Conservation (phyloP, 2,329 filamentous ascomycete species). For the Neonectria punicea region DNA sequence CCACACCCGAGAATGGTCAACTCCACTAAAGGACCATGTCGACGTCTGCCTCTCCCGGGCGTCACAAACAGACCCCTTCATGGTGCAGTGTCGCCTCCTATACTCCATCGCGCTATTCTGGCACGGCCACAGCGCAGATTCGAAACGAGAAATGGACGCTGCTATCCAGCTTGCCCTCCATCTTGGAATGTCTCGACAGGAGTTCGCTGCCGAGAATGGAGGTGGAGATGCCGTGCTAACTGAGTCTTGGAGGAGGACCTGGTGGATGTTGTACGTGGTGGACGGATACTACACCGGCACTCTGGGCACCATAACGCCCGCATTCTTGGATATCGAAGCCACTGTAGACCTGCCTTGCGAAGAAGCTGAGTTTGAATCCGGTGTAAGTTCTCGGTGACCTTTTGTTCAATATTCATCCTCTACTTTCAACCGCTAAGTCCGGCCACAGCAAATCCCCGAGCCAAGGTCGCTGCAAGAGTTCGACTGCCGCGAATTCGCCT, state of each 20-base stretch:
- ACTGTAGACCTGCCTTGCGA: slow-evolving; percentile 73
- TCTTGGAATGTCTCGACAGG: slow-evolving; percentile 66
- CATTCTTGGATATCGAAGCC: slow-evolving; percentile 53
- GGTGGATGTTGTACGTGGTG: slow-evolving; percentile 75
- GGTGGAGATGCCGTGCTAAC: slow-evolving; percentile 58
- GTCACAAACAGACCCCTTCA: slow-evolving; percentile 37
- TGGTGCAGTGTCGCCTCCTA: slow-evolving; percentile 50
- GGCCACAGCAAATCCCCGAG: slow-evolving; percentile 18
- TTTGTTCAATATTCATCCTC: accelerated
- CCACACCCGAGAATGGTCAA: slow-evolving; percentile 31
- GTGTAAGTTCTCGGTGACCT: slow-evolving; percentile 42
- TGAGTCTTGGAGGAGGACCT: slow-evolving; percentile 74
- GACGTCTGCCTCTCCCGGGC: slow-evolving; percentile 21
- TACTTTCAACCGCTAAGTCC: accelerated
- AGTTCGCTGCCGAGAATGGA: slow-evolving; percentile 62
- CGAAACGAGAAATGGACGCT: slow-evolving; percentile 49
- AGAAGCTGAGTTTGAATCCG: slow-evolving; percentile 63
- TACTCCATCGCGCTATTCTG: slow-evolving; percentile 52
- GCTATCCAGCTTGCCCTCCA: slow-evolving; percentile 69
- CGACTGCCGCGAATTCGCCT: slow-evolving; percentile 28
- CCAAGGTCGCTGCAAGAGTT: slow-evolving; percentile 26
- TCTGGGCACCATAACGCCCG: slow-evolving; percentile 40
- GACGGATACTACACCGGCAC: slow-evolving; percentile 61
- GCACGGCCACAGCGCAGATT: slow-evolving; percentile 38
- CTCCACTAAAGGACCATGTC: neutral